phyloP scores from a whole-genome alignment of 352 stramenopile species.

The Pythium dissimile region DNA sequence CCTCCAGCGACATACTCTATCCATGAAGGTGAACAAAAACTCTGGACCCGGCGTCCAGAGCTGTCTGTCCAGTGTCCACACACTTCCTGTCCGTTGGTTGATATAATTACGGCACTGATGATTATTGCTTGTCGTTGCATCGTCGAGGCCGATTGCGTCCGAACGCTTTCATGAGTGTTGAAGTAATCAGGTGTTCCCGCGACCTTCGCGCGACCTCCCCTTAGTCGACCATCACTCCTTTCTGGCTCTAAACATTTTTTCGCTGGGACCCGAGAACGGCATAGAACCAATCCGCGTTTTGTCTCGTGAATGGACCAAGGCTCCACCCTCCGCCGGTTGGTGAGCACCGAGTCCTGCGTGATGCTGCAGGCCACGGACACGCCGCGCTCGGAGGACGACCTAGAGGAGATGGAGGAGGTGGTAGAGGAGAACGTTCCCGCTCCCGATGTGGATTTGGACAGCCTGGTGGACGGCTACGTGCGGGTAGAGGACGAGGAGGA shows the following conservation, averaged over 20 bases:
- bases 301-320: neutral
- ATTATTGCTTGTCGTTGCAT: conserved; percentile 9
- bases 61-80: no score
- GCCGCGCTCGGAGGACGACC: conserved; percentile 7
- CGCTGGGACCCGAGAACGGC: no score
- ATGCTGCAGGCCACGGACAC: conserved; percentile 3
- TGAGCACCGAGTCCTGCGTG: neutral
- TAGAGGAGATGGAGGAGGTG: neutral
- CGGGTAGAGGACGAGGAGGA: neutral
- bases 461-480: conserved; percentile 12
- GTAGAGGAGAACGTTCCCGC: neutral
- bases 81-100: no score
- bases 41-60: no score
- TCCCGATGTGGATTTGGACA: conserved; percentile 9
- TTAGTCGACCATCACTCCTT: conserved; percentile 3
- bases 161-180: no score
- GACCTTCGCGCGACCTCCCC: conserved; percentile 23
- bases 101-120: no score
- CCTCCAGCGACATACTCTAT: no score
- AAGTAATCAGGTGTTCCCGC: conserved; percentile 23
- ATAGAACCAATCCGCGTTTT: no score
- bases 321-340: neutral
- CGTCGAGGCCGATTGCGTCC: neutral
- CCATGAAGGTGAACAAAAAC: no score
- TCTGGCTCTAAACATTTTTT: no score